phyloP scores from a whole-genome alignment of 2,329 filamentous ascomycete species.

The Botrytis elliptica region DNA sequence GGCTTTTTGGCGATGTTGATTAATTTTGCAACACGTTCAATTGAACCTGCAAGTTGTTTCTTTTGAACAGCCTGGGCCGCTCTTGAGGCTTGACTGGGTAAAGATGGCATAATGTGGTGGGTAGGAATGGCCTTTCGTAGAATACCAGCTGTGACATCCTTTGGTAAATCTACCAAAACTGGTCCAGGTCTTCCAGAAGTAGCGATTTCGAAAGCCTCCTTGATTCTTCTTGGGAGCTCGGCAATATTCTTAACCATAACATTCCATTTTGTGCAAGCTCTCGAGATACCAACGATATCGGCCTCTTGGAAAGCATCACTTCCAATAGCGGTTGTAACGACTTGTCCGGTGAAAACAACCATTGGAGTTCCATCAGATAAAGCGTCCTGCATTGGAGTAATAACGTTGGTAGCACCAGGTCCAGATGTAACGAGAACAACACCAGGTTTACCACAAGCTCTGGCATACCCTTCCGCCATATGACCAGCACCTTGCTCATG shows the following conservation, averaged over 20 bases:
- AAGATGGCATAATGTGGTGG: conserved; percentile 59
- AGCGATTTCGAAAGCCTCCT: conserved; percentile 97
- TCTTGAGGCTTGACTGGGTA: conserved; percentile 82
- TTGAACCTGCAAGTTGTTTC: conserved; percentile 70
- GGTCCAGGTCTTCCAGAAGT: conserved; percentile 91
- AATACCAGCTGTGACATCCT: conserved; percentile 88
- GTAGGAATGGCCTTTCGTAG: conserved; percentile 78
- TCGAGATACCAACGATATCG: conserved; percentile 89
- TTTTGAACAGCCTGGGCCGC: conserved; percentile 72
- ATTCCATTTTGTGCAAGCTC: conserved; percentile 98
- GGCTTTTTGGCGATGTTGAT: conserved; percentile 92
- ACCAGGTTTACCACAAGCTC: conserved; percentile 88
- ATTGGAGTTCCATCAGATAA: conserved; percentile 93
- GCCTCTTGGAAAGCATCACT: conserved; percentile 97
- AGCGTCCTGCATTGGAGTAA: conserved; percentile 95
- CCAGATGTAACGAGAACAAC: conserved; percentile 97
- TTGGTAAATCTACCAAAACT: conserved; percentile 92
- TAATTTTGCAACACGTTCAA: conserved; percentile 74
- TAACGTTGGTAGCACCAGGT: conserved; percentile 92
- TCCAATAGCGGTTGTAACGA: conserved; percentile 84
- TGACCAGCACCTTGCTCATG: conserved; percentile 98
- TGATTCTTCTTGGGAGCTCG: conserved; percentile 89
- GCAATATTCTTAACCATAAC: conserved; percentile 96
- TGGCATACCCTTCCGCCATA: conserved; percentile 97
- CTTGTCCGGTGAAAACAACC: conserved; percentile 95